Base-by-base conservation (phyloP, 306 rosid genomes). In the Cicer yamashitae region DNA sequence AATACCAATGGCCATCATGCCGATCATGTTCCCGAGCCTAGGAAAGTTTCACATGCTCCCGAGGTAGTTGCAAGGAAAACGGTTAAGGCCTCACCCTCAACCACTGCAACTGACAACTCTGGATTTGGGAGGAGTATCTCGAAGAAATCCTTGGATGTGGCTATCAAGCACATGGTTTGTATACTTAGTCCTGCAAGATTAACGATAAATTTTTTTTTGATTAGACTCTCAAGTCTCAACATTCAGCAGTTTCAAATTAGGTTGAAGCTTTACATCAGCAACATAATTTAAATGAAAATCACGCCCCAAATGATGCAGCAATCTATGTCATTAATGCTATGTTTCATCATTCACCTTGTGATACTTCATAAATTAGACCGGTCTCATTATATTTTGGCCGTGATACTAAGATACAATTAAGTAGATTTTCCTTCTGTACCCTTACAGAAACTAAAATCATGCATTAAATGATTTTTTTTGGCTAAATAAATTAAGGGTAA, bases 111-210 rank as follows among this genome's bases (percentile, higher is more conserved):
- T 37, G 99, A 94, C 51, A 87, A 84, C 84, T 76, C 84, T 17
- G 99, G 99, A 74, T 94, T 90, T 83, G 99, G 99, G 66, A 90
- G 99, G 79, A 86, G 48, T 52, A 94, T 94, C 88, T 94, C 99
- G 15, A 94, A 92, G 88, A 94, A 89, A 83, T 94, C 99, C 39
- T 88, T 94, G 62, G 99, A 94, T 78, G 88, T 94, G 96, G 99
- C 99, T 54, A 92, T 92, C 75, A 88, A 91, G 75, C 96, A 92
- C 84, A 94, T 92, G 99, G 99, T 94, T 81, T 46, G 91, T 71
- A 71, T 46, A 41, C 73, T 22, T 37, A 14, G 6, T 72, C 52
- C 15, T 20, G 41, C 76, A 40, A 7, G 51, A 71, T 46, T 46
- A 46, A 38, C 34, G 7, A 38, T 71, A 56, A 56, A 71, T 71